phyloP scores from a whole-genome alignment of 169 alveolate genomes.

The Eimeria sp. region DNA sequence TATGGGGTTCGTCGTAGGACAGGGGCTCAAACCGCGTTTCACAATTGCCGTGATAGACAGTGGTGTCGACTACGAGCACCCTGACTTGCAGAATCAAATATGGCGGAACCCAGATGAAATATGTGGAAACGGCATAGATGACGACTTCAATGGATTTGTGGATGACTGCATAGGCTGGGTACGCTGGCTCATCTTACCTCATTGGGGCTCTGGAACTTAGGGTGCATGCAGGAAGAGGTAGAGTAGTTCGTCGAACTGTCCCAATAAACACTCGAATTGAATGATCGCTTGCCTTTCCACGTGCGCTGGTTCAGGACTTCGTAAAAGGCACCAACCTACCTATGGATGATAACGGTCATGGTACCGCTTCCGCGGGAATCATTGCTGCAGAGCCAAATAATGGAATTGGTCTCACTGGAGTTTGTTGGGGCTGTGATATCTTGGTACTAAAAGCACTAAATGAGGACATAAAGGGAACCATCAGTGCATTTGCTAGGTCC shows the following conservation, averaged over 20 bases:
- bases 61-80: constrained; percentile 89
- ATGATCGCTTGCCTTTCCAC: neutral
- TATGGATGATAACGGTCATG: constrained; percentile 88
- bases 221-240: neutral
- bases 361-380: constrained; percentile 89
- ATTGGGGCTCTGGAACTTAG: neutral
- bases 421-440: constrained; percentile 88
- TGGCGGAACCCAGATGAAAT: constrained; percentile 89
- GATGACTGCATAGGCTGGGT: constrained; percentile 91
- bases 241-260: neutral
- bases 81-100: constrained; percentile 86
- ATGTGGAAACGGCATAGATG: constrained; percentile 85
- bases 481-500: constrained; percentile 87
- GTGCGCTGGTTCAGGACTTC: constrained; percentile 84
- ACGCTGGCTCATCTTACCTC: constrained; percentile 15
- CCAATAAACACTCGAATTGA: neutral
- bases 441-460: constrained; percentile 87
- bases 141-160: constrained; percentile 87
- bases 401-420: constrained; percentile 88
- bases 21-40: constrained; percentile 68
- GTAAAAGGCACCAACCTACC: constrained; percentile 86
- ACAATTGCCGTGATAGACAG: constrained; percentile 88
- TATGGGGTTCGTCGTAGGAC: constrained; percentile 21
- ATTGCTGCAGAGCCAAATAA: constrained; percentile 89
- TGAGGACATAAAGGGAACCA: constrained; percentile 87